These are phyloP conservation scores for Fomitopsis serialis DNA, from an alignment of 768 basidiomycete species.

Conservation along the genomic window DNA sequence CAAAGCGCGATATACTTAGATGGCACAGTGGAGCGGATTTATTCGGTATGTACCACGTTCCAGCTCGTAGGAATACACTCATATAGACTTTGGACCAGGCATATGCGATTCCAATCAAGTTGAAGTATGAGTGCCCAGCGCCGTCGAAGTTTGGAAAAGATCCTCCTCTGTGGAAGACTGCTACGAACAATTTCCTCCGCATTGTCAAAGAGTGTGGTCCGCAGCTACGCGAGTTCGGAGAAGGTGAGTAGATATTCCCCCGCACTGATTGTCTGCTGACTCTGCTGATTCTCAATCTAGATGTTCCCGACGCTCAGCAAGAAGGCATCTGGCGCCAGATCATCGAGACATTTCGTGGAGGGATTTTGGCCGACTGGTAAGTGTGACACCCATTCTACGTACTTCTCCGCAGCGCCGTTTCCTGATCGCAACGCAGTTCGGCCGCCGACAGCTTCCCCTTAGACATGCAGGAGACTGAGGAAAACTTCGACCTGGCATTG, in stretches of 20 bases:
- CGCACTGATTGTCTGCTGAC: background rate
- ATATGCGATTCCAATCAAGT: constrained; percentile 84
- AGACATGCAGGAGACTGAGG: constrained; percentile 68
- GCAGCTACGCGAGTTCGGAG: constrained; percentile 44
- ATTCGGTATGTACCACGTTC: constrained; percentile 48
- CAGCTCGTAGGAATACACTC: no score
- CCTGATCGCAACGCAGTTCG: constrained; percentile 36
- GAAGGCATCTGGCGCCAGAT: constrained; percentile 86
- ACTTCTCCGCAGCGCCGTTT: no score
- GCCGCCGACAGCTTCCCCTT: constrained; percentile 50
- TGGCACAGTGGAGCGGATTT: constrained; percentile 79
- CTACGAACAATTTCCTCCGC: constrained; percentile 71
- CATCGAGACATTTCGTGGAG: constrained; percentile 76
- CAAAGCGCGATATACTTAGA: constrained; percentile 62
- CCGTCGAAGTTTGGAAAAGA: constrained; percentile 88
- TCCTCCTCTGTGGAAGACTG: constrained; percentile 89
- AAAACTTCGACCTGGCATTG: constrained; percentile 82
- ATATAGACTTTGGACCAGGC: background rate
- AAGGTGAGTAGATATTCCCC: constrained; percentile 34
- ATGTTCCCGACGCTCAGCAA: constrained; percentile 54
- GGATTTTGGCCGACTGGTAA: constrained; percentile 81
- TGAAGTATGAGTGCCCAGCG: constrained; percentile 92
- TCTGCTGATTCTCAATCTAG: constrained; percentile 17
- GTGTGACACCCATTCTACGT: constrained; percentile 16
- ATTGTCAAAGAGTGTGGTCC: constrained; percentile 63